Evolutionary conservation across 441 rosid species (phyloP), one percentile per base, ranked within the genome.

Genomic region (Eruca vesicaria): DNA sequence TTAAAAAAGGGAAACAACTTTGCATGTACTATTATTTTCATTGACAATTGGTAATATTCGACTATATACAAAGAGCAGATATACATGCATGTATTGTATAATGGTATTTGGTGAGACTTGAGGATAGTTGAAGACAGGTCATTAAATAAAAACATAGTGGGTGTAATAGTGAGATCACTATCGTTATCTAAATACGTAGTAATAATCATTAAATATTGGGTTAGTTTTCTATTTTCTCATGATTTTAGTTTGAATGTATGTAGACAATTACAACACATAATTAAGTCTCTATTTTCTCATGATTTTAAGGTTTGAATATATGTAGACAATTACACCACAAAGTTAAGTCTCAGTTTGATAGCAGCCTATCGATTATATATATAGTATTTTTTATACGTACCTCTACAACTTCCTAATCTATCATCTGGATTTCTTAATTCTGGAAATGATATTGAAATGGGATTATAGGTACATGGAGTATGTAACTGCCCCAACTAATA

Each of bases 111-210:
- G 77, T 71, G 77, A 78, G 77, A 61, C 59, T 58, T 64, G 26
- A 6, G 59, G 73, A 72, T 66, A 78, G 63, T 72, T 63, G 76
- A 72, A 33, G 58, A 77, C 80, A 78, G 77, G 65, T 72, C 80
- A 78, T 7, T 33, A 20, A 31, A 66, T 58, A 68, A 29, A 63
- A 72, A 72, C 69, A 52, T 72, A 72, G 76, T 72, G 69, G 76
- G 76, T 72, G 76, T 23, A 57, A 36, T 36, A 77, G 53, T 82
- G 87, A 85, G 74, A 18, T 79, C 86, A 76, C 71, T 71, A 70
- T 78, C 83, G 52, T 68, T 64, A 76, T 68, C 83, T 33, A 72
- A 61, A 41, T 32, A 33, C 12, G 15, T 77, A 53, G 60, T 66
- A 38, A 26, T 71, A 48, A 65, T 59, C 65, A 71, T 76, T 43